Evolutionary conservation across 352 stramenopile species (phyloP), one percentile per base, ranked within the genome.

Genomic region (Globisporangium recalcitrans): DNA sequence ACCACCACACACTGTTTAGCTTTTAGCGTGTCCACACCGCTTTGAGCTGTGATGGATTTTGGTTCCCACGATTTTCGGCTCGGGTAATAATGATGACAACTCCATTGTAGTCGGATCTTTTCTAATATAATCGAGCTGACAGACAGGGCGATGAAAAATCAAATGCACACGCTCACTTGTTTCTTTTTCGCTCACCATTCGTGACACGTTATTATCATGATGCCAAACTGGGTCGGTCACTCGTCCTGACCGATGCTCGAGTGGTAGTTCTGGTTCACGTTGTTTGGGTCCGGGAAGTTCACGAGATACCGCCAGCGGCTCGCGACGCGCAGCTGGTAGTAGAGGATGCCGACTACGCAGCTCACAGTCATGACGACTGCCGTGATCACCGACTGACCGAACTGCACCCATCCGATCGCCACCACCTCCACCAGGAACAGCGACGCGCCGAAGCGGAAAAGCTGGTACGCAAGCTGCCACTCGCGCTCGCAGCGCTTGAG

Each of bases 231-330:
- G 38, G 5, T 31, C 13, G 21, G 4, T 56, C 14, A 56, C 51
- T 42, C 36, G 29, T 64, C 27, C 49, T 47, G 27, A 2, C 16
- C 38, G 26, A 51, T 26, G 21, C 32, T 58, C 36, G 58, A 52
- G 11, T 38, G 34, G 3, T 38, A 54, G 57, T 62, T 40, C n/a
- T 54, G 31, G 22, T 47, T 44, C 26, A 52, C 34, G 32, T 48
- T 67, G 47, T 40, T 63, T 27, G 60, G 69, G 52, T 85, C 74
- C 1, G 74, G 75, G 38, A 81, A 78, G 40, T 88, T 80, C 58
- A 91, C 80, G 24, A 92, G 69, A 47, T 90, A 88, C 44, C 79
- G 73, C 82, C 83, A 94, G 29, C 76, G 67, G 63, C 82, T 90
- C 44, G 80, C 75, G 51, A 92, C 72, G 14, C 80, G 72, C 22